Base-by-base conservation (phyloP, 2,329 filamentous ascomycete species). In the Parascedosporium putredinis region DNA sequence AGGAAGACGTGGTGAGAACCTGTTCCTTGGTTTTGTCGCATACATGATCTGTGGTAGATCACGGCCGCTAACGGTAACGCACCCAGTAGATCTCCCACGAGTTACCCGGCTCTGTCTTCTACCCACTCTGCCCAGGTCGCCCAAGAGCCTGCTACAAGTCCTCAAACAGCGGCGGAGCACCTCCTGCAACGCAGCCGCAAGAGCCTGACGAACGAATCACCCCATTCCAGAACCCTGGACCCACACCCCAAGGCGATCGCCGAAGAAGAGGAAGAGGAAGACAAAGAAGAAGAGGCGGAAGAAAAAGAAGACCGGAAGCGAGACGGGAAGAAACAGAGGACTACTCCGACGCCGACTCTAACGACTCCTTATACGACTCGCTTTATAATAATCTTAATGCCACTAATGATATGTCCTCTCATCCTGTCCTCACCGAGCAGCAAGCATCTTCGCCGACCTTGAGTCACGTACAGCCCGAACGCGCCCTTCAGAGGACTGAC, bases 381-480 rank as follows among this genome's bases (percentile, higher is more conserved):
- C 50, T 38, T 31, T 53, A 53, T 45, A 40, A 51, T 45, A 42
- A 51, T 36, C 47, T 52, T 45, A 51, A 55, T 29, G 51, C 53
- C 6, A 52, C 51, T 45, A 49, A 55, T 50, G 52, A 53, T 25
- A 38, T 47, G 7, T 48, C 49, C 12, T 48, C n/a, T n/a, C n/a
- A 53, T 22, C 47, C 53, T 20, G 47, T 50, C 23, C 49, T 49
- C 16, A 51, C 51, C n/a, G 51, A 52, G 40, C 51, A 55, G n/a
- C 50, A 53, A 44, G 50, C 50, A 23, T 47, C 51, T 27, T 54
- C 53, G n/a, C 52, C 53, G 12, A 47, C 50, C 22, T 55, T 53
- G n/a, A 49, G 22, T 33, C 29, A 31, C 27, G 40, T 25, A 36
- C 14, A 36, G 2, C 22, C 18, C 40, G 40, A 45, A 20, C 12